Percentiles rank a stretch among this genome's conserved stretches.
Evolutionary conservation across 2,329 filamentous ascomycete species (phyloP).

Genomic region (Pyrenochaeta sp.): DNA sequence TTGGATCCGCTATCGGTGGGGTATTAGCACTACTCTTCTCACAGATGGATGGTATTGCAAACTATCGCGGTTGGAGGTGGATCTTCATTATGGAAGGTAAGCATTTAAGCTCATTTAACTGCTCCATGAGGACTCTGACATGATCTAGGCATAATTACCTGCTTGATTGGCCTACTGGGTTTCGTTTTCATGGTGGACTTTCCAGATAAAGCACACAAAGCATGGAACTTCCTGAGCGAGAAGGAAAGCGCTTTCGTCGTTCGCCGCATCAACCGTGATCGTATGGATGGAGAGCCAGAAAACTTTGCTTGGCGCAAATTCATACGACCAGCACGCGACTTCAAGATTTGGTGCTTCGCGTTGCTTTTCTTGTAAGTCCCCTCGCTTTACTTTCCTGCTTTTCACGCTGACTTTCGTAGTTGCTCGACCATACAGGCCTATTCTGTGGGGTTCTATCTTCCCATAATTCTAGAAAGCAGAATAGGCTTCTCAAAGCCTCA

Average conservation of each 20-base stretch:
- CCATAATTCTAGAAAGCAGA: neutral
- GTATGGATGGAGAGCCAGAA: neutral
- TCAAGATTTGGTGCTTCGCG: neutral
- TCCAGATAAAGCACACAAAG: conserved; percentile 2
- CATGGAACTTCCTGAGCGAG: neutral
- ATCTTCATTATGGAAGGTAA: no score
- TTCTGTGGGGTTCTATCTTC: neutral
- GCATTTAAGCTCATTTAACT: no score
- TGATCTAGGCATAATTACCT: neutral
- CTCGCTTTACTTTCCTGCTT: no score
- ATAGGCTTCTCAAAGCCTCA: neutral
- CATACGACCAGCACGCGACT: neutral
- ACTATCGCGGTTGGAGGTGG: no score
- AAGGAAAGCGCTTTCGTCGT: neutral
- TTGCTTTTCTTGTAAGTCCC: neutral
- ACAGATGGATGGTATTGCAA: neutral
- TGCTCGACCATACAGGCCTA: neutral
- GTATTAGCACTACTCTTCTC: neutral
- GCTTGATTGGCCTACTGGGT: conserved; percentile 1
- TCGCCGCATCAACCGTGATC: neutral
- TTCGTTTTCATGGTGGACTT: conserved; percentile 7
- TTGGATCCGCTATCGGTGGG: neutral
- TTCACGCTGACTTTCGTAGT: no score
- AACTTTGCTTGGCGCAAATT: neutral
- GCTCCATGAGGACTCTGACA: no score